phyloP scores from a whole-genome alignment of 306 rosid genomes.

The Inga leiocalycina region DNA sequence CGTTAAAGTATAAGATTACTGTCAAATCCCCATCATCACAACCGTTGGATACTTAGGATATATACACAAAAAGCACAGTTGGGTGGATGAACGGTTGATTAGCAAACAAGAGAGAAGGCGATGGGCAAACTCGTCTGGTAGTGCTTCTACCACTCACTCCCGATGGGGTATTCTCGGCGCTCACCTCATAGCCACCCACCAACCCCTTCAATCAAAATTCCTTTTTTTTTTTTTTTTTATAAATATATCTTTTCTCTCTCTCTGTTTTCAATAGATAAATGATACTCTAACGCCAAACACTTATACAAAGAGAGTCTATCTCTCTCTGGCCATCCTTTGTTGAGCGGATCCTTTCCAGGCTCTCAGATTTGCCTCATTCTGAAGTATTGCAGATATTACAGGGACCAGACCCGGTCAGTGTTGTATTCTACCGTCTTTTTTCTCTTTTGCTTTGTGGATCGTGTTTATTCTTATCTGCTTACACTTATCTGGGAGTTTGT shows the following conservation, averaged over 20 bases:
- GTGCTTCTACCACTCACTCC: constrained; percentile 58
- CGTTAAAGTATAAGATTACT: neutral
- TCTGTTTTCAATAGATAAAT: constrained; percentile 5
- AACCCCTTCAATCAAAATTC: constrained; percentile 4
- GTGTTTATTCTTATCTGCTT: neutral
- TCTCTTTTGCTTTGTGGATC: neutral
- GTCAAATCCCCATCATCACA: neutral
- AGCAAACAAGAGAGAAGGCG: neutral
- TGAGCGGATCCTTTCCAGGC: constrained; percentile 35
- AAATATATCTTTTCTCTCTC: neutral
- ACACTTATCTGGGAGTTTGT: constrained; percentile 26
- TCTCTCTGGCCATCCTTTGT: constrained; percentile 14
- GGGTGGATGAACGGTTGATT: neutral
- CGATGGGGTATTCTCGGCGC: constrained; percentile 62
- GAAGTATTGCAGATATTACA: neutral
- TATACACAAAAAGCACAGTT: constrained; percentile 10
- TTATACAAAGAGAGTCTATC: constrained; percentile 29
- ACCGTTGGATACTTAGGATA: constrained; percentile 15
- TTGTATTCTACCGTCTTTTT: constrained; percentile 19
- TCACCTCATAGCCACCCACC: constrained; percentile 42
- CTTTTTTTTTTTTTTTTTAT: neutral
- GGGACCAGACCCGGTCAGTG: constrained; percentile 42
- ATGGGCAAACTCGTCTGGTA: constrained; percentile 34
- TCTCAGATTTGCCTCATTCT: constrained; percentile 47
- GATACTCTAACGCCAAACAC: constrained; percentile 13